Conservation (phyloP, 1,284 basidiomycete genomes). For the Golubevia pallescens region DNA sequence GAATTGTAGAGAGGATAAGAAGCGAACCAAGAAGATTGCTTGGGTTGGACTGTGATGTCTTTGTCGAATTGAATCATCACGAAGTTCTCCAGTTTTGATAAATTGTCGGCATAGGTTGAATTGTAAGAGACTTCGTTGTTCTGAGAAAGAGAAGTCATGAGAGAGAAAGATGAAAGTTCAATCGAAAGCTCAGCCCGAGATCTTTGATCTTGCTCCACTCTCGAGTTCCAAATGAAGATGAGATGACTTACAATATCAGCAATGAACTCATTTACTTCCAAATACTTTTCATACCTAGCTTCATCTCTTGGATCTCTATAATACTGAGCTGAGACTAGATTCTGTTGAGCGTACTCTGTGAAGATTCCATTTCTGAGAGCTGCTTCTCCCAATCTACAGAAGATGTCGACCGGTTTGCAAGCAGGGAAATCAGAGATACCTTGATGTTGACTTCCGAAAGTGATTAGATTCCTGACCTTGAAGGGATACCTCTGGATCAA, state of each 20-base stretch:
- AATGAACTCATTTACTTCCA: slow-evolving; percentile 70
- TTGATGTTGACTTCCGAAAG: slow-evolving; percentile 67
- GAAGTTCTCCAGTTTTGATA: slow-evolving; percentile 48
- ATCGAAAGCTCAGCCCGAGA: no score
- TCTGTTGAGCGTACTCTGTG: slow-evolving; percentile 78
- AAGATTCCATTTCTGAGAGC: slow-evolving; percentile 80
- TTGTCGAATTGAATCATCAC: slow-evolving; percentile 58
- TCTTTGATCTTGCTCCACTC: no score
- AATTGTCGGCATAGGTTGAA: slow-evolving; percentile 36
- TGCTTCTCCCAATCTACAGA: slow-evolving; percentile 71
- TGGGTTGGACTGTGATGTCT: slow-evolving; percentile 34
- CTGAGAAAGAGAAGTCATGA: no score
- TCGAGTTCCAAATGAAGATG: no score
- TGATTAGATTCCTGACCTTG: slow-evolving; percentile 72
- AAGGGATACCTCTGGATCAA: slow-evolving; percentile 78
- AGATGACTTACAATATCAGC: no score
- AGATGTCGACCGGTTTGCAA: slow-evolving; percentile 73
- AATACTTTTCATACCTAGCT: slow-evolving; percentile 75
- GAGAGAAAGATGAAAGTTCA: no score
- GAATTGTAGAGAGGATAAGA: slow-evolving; percentile 40
- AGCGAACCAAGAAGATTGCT: slow-evolving; percentile 53
- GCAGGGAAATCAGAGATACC: slow-evolving; percentile 80
- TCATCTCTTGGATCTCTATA: slow-evolving; percentile 76
- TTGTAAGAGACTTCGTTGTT: slow-evolving; percentile 14
- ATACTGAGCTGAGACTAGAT: slow-evolving; percentile 88